Evolutionary conservation across 2,329 filamentous ascomycete genomes (phyloP).

Genomic region (Fusarium sp.): DNA sequence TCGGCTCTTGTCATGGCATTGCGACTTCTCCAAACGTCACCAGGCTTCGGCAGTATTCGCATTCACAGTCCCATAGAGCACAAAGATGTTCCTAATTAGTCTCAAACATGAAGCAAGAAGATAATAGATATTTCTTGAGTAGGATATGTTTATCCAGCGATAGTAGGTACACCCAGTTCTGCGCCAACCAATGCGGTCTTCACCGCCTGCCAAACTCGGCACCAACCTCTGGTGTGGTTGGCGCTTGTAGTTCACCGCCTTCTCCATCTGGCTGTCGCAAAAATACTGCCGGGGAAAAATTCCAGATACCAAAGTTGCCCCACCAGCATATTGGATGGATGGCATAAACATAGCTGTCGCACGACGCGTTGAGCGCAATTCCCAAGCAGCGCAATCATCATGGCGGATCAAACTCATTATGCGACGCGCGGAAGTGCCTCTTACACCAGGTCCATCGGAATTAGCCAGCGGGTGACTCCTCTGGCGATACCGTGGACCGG

Average conservation of each 20-base stretch:
- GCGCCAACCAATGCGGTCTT: not conserved
- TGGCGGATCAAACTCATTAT: conserved; percentile 47
- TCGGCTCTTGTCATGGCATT: not conserved
- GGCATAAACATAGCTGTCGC: conserved; percentile 29
- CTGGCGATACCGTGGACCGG: conserved; percentile 51
- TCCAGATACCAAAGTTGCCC: conserved; percentile 36
- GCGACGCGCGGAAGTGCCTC: conserved; percentile 46
- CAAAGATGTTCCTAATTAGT: conserved; percentile 6
- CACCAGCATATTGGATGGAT: conserved; percentile 18
- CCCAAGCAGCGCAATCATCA: conserved; percentile 22
- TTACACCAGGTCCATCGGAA: conserved; percentile 50
- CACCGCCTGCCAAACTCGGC: conserved; percentile 39
- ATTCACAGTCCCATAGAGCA: not conserved
- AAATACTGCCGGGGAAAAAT: conserved; percentile 42
- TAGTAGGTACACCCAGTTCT: no score
- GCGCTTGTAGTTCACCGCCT: conserved; percentile 28
- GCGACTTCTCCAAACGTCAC: not conserved
- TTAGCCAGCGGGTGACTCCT: conserved; percentile 52
- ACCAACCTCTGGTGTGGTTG: not conserved
- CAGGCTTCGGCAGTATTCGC: not conserved
- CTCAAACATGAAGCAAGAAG: not conserved
- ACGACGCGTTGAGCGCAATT: conserved; percentile 7
- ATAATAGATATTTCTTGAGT: not conserved
- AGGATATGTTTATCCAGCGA: not conserved
- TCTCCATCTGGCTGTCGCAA: not conserved